A percentile compares a stretch with the other conserved stretches of the same genome.
phyloP scores from a whole-genome alignment of 768 basidiomycete species.

The Gelatoporia subvermispora region DNA sequence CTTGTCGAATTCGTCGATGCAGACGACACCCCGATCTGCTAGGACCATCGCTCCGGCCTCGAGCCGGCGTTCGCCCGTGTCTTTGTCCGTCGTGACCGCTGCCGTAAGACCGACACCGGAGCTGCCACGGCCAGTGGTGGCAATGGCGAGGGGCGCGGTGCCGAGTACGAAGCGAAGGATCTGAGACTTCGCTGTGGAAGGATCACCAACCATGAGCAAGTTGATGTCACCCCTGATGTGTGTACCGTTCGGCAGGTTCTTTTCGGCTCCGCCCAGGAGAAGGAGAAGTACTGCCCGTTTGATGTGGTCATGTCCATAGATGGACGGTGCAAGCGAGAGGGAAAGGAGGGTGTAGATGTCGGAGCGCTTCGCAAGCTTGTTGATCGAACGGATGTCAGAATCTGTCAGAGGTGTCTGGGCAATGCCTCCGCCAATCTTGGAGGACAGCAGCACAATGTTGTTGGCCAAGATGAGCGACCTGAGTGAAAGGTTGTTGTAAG shows the following conservation, averaged over 20 bases:
- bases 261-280: slow-evolving; percentile 93
- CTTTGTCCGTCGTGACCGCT: slow-evolving; percentile 96
- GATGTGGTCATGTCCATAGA: slow-evolving; percentile 94
- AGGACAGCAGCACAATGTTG: slow-evolving; percentile 90
- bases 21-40: slow-evolving; percentile 97
- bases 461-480: slow-evolving; percentile 94
- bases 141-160: slow-evolving; percentile 95
- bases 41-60: slow-evolving; percentile 99
- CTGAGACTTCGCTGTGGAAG: slow-evolving; percentile 97
- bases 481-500: neutral
- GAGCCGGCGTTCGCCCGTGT: slow-evolving; percentile 93
- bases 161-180: slow-evolving; percentile 92
- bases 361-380: slow-evolving; percentile 83
- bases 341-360: slow-evolving; percentile 88
- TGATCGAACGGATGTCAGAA: slow-evolving; percentile 92
- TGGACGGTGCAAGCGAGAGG: slow-evolving; percentile 94
- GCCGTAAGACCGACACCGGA: slow-evolving; percentile 99
- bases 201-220: slow-evolving; percentile 98
- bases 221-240: slow-evolving; percentile 99
- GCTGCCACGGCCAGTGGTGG: slow-evolving; percentile 94
- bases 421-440: slow-evolving; percentile 92
- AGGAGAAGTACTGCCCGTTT: slow-evolving; percentile 91
- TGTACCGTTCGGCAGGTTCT: slow-evolving; percentile 95
- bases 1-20: slow-evolving; percentile 99
- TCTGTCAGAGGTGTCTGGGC: slow-evolving; percentile 90